Evolutionary conservation across 2,329 filamentous ascomycete species (phyloP).

Genomic region (Ophiostoma sp.): DNA sequence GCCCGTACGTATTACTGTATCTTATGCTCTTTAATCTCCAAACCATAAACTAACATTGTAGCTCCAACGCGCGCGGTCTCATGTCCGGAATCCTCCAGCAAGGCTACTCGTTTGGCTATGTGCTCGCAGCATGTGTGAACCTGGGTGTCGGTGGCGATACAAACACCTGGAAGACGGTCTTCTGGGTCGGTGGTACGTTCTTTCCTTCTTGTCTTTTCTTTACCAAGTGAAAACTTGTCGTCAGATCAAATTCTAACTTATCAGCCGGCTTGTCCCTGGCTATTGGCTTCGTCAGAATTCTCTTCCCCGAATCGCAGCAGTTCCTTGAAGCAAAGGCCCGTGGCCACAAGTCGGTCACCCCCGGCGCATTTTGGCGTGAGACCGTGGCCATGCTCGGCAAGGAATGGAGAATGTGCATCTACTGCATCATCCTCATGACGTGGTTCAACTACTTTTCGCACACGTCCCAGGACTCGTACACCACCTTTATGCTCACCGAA

Average conservation of each 20-base stretch:
- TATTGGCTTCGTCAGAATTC: slow-evolving; percentile 73
- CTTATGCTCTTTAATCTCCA: too few relatives aligned
- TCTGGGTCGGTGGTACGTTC: slow-evolving; percentile 67
- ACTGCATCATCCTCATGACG: slow-evolving; percentile 14
- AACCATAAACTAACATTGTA: neutral
- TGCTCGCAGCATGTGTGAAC: slow-evolving; percentile 54
- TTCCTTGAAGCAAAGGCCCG: slow-evolving; percentile 49
- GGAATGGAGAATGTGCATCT: slow-evolving; percentile 60
- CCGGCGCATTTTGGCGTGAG: slow-evolving; percentile 1
- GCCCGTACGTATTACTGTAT: slow-evolving; percentile 43
- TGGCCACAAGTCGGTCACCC: neutral
- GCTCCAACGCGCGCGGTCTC: slow-evolving; percentile 56
- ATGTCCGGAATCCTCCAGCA: slow-evolving; percentile 74
- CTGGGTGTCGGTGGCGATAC: slow-evolving; percentile 60
- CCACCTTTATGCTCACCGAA: slow-evolving; percentile 12
- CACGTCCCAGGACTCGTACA: slow-evolving; percentile 16
- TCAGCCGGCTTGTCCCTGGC: slow-evolving; percentile 64
- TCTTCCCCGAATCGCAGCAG: slow-evolving; percentile 65
- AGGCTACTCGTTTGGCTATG: slow-evolving; percentile 64
- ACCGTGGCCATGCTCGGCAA: neutral
- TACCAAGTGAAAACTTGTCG: neutral
- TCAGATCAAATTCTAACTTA: neutral
- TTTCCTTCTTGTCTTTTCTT: neutral
- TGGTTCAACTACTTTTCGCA: slow-evolving; percentile 18
- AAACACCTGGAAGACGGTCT: slow-evolving; percentile 73